phyloP scores from a whole-genome alignment of 164 flowering plant genomes.

The Chloranthus sessilifolius region DNA sequence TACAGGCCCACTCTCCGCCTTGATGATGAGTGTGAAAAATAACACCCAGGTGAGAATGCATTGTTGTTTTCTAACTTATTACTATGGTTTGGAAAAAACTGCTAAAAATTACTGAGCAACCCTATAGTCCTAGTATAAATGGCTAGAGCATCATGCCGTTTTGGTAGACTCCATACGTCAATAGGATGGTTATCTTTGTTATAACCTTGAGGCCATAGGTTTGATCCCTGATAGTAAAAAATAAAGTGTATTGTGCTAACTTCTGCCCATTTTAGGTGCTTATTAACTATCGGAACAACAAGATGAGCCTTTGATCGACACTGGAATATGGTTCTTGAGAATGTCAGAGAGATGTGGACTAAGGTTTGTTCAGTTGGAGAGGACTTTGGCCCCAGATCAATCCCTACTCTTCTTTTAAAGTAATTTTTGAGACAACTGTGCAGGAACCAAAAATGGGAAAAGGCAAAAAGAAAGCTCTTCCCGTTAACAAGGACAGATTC shows the following conservation, averaged over 20 bases:
- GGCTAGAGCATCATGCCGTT: neutral
- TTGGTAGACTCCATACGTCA: neutral
- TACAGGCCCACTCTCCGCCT: conserved; percentile 84
- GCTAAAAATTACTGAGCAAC: neutral
- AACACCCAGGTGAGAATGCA: conserved; percentile 68
- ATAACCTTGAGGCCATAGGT: too few species aligned
- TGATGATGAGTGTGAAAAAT: conserved; percentile 93
- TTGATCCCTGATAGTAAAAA: neutral
- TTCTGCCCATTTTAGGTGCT: conserved; percentile 42
- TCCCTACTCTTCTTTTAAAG: neutral
- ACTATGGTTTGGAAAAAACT: neutral
- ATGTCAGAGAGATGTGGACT: conserved; percentile 95
- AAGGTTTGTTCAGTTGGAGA: conserved; percentile 39
- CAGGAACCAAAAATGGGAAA: conserved; percentile 90
- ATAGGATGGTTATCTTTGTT: neutral
- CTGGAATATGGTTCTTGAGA: conserved; percentile 91
- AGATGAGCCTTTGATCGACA: conserved; percentile 84
- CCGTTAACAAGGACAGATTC: conserved; percentile 82
- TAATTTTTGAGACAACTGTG: neutral
- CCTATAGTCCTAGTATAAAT: neutral
- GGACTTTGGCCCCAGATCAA: too few species aligned
- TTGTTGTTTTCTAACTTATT: neutral
- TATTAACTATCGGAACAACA: conserved; percentile 81
- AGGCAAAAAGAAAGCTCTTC: conserved; percentile 80
- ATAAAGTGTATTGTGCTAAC: neutral